Evolutionary conservation across 176 grass and related monocot species (phyloP).

Genomic region (Coix lacrymajobi): DNA sequence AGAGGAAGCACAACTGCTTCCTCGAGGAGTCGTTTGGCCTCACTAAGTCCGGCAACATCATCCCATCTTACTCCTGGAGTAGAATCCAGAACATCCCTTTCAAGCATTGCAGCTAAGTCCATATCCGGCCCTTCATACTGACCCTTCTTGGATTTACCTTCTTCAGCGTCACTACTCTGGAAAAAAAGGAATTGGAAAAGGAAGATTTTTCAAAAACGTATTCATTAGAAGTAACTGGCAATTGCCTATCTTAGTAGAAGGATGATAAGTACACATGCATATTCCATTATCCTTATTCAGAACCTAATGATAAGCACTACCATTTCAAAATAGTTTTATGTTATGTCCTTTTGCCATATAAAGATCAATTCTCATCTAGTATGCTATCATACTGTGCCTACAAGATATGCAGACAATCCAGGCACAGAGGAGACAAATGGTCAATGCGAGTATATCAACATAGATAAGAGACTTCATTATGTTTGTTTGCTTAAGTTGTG

Average conservation of each 20-base stretch:
- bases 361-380: constrained; percentile 14
- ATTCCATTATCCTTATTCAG: constrained; percentile 4
- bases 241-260: constrained; percentile 13
- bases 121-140: constrained; percentile 92
- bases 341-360: background rate
- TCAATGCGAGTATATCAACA: background rate
- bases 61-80: constrained; percentile 96
- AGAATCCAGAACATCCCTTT: constrained; percentile 96
- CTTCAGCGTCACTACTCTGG: constrained; percentile 78
- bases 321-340: background rate
- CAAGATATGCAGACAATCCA: background rate
- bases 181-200: constrained; percentile 12
- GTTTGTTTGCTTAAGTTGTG: background rate
- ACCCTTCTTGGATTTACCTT: constrained; percentile 69
- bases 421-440: background rate
- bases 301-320: background rate
- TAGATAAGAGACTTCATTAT: background rate
- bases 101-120: constrained; percentile 95
- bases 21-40: constrained; percentile 92
- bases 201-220: constrained; percentile 1
- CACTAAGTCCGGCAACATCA: constrained; percentile 88
- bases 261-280: background rate
- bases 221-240: background rate
- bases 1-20: constrained; percentile 94
- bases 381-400: background rate